These are phyloP conservation scores for Pseudogymnoascus sp. DNA, from an alignment of 2,329 filamentous ascomycete species.

Conservation along the genomic window DNA sequence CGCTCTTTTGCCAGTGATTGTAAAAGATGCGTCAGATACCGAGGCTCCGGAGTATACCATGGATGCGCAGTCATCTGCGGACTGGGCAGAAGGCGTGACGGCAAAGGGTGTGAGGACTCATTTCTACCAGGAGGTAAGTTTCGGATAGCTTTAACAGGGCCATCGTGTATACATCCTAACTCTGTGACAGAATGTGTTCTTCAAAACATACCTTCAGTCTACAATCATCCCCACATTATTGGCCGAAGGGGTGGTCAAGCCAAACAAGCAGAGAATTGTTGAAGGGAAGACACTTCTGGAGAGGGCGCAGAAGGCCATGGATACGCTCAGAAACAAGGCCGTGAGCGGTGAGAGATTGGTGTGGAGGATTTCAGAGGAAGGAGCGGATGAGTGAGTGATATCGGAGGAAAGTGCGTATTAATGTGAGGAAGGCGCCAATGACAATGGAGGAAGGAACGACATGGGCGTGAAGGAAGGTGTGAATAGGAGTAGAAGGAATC, in stretches of 20 bases:
- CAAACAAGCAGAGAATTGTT: conserved; percentile 34
- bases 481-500: background rate
- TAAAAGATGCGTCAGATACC: conserved; percentile 41
- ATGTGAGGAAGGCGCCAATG: background rate
- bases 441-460: background rate
- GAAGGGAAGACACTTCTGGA: conserved; percentile 33
- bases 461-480: background rate
- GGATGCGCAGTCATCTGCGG: conserved; percentile 37
- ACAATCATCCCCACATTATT: conserved; percentile 26
- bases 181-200: conserved; percentile 41
- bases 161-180: conserved; percentile 9
- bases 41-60: conserved; percentile 45
- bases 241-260: conserved; percentile 31
- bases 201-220: conserved; percentile 32
- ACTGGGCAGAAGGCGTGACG: conserved; percentile 45
- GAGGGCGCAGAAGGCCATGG: conserved; percentile 33
- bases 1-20: conserved; percentile 51
- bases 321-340: conserved; percentile 35
- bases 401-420: background rate
- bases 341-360: conserved; percentile 38
- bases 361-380: conserved; percentile 17
- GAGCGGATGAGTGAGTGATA: background rate
- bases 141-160: background rate
- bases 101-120: conserved; percentile 47
- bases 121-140: conserved; percentile 41